Evolutionary conservation across 805 yeast genomes (phyloP), one percentile per base, ranked within the genome.

Genomic region (Spathaspora boniae): DNA sequence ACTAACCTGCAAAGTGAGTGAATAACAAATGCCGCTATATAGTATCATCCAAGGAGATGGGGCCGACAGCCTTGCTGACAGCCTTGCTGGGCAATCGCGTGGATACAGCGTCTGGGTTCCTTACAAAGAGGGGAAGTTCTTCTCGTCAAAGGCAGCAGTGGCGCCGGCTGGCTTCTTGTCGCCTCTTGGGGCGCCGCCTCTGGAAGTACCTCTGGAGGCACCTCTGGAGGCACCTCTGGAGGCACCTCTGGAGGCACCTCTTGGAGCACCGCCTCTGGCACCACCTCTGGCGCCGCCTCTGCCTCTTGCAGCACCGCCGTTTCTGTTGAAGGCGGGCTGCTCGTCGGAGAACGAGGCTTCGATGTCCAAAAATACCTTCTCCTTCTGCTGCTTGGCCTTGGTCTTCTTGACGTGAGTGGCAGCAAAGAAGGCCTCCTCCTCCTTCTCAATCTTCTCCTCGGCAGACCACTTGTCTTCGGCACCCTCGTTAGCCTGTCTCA

Each of bases 371-470:
- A 72, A 67, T 56, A 69, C 74, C 82, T 87, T 87, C 65, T 83
- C 83, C 80, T 89, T 89, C 63, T 71, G 74, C 46, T 80, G 73
- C 78, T 87, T 88, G 58, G 72, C 56, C 69, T 78, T 82, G 55
- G 68, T 53, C 63, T 75, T 75, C 81, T 87, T 87, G 60, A 70
- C 61, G 59, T 71, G 69, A 54, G 87, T 63, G 39, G 86, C 71
- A 40, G 72, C 70, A 45, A 76, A 66, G 60, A 71, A 79, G 34
- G 64, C 70, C 62, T 76, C 86, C 56, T 69, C 71, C 57, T 73
- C 77, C 72, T 80, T 83, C 58, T 72, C 78, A 52, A 85, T 65
- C 56, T 74, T 67, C 65, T 79, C 82, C 51, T 68, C 70, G 34
- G 64, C 45, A 43, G 68, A 42, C 69, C 74, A 65, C 54, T 68